Evolutionary conservation across 2,329 filamentous ascomycete genomes (phyloP).

Genomic region (Diaporthe longicolla): DNA sequence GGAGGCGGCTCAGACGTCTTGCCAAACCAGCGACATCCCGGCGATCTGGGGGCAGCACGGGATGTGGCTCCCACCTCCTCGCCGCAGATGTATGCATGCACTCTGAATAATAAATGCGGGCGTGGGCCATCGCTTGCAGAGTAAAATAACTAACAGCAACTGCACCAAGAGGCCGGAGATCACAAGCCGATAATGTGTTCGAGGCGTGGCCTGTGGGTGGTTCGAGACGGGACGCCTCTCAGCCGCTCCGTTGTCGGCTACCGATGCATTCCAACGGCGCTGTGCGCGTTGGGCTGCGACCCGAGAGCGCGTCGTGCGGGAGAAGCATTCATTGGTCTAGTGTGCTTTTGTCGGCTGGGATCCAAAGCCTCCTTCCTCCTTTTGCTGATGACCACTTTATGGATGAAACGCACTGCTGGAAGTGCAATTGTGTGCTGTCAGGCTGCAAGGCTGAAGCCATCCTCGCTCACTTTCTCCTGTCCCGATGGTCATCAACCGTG

Average conservation of each 20-base stretch:
- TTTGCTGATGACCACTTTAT: neutral
- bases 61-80: conserved; percentile 1
- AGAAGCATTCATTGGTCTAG: neutral
- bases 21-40: conserved; percentile 11
- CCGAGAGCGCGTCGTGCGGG: neutral
- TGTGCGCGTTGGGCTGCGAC: neutral
- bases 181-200: neutral
- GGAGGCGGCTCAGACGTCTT: conserved; percentile 1
- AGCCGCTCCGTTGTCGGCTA: conserved; percentile 42
- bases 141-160: too few relatives aligned
- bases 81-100: conserved; percentile 15
- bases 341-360: too few relatives aligned
- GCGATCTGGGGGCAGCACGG: neutral
- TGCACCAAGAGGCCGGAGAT: too few relatives aligned
- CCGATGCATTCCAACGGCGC: neutral
- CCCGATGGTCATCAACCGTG: neutral
- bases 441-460: neutral
- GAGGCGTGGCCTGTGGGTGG: conserved; percentile 5
- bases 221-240: conserved; percentile 23
- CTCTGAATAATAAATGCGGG: too few relatives aligned
- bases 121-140: too few relatives aligned
- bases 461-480: neutral
- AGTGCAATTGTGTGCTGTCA: neutral
- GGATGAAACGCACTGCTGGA: neutral
- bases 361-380: too few relatives aligned